A percentile compares a stretch with the other conserved stretches of the same genome.
phyloP scores from a whole-genome alignment of 768 basidiomycete species.

The Ramaria sp. region DNA sequence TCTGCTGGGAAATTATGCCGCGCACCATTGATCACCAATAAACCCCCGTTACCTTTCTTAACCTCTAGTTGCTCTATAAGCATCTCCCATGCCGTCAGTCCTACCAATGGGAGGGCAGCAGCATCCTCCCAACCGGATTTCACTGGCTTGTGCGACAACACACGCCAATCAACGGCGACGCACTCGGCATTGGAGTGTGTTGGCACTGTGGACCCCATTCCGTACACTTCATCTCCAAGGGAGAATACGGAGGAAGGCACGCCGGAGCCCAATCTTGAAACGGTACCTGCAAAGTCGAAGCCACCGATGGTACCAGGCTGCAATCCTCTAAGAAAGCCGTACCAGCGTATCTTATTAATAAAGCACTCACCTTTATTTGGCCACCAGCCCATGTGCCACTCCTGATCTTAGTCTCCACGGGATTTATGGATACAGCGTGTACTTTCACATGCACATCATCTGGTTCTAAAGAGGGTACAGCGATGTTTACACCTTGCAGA shows the following conservation, averaged over 20 bases:
- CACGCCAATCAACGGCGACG: constrained; percentile 5
- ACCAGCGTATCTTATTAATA: background rate
- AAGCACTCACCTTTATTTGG: background rate
- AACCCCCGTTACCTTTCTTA: background rate
- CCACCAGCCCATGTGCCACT: background rate
- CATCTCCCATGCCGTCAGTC: constrained; percentile 11
- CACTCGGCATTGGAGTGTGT: constrained; percentile 7
- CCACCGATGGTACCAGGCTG: background rate
- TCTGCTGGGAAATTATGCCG: background rate
- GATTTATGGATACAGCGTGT: background rate
- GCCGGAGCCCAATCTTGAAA: background rate
- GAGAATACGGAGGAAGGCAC: background rate
- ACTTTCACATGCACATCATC: background rate
- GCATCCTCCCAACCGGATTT: constrained; percentile 6
- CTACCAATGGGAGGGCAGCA: constrained; percentile 8
- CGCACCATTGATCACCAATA: constrained; percentile 1
- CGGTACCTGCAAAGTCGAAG: background rate
- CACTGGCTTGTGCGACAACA: background rate
- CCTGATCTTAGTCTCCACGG: background rate
- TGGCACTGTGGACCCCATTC: background rate
- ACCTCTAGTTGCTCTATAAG: constrained; percentile 3
- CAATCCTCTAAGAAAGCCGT: background rate
- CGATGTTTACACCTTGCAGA: background rate
- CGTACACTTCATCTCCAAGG: background rate
- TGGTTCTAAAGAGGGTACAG: background rate